phyloP scores from a whole-genome alignment of 768 basidiomycete genomes.

The Neoboletus brunneissimus region DNA sequence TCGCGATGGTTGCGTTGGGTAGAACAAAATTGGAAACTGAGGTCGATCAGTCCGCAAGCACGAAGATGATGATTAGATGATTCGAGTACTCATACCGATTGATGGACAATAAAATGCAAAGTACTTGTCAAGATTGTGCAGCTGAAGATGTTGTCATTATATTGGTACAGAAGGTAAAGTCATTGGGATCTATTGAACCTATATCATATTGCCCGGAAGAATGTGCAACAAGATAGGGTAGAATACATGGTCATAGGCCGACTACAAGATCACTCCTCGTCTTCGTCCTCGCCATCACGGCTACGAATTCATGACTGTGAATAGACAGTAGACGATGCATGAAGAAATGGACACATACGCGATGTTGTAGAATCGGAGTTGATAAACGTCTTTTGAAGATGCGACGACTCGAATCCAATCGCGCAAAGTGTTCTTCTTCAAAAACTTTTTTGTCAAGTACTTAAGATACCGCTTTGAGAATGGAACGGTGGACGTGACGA shows the following conservation, averaged over 20 bases:
- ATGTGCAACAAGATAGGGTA: background rate
- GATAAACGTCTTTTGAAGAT: slow-evolving; percentile 88
- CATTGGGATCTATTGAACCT: background rate
- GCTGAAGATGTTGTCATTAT: background rate
- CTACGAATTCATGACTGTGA: slow-evolving; percentile 23
- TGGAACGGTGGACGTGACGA: slow-evolving; percentile 79
- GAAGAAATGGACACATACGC: slow-evolving; percentile 49
- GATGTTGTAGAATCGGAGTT: slow-evolving; percentile 93
- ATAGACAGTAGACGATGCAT: background rate
- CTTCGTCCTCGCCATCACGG: slow-evolving; percentile 53
- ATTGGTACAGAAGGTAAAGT: background rate
- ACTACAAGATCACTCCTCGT: slow-evolving; percentile 39
- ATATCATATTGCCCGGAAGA: slow-evolving; percentile 8
- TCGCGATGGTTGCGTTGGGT: slow-evolving; percentile 62
- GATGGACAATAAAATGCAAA: background rate
- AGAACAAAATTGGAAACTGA: slow-evolving; percentile 42
- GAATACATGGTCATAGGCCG: background rate
- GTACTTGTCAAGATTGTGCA: background rate
- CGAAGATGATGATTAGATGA: slow-evolving; percentile 22
- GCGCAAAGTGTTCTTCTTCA: slow-evolving; percentile 94
- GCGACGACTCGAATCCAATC: slow-evolving; percentile 99
- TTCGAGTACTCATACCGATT: background rate
- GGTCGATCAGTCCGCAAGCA: slow-evolving; percentile 8
- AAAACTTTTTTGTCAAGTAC: slow-evolving; percentile 98
- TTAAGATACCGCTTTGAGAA: slow-evolving; percentile 98